Evolutionary conservation across 331 rosid genomes (phyloP).

Genomic region (Quercus phellos): DNA sequence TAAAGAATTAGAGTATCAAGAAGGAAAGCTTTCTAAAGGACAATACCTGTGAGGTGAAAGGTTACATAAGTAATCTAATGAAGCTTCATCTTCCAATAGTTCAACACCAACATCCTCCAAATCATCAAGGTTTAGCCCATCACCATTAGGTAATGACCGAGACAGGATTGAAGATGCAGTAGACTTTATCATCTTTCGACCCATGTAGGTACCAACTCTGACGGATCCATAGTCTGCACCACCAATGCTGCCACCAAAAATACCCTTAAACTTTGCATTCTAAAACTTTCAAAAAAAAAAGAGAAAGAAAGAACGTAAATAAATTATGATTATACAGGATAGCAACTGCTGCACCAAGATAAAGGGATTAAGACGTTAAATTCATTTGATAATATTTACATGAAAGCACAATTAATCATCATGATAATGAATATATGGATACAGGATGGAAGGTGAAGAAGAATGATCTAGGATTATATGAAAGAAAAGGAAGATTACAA

Average conservation of each 20-base stretch:
- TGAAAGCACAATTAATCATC: not conserved
- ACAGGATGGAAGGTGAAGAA: not conserved
- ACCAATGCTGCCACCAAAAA: slow-evolving; percentile 60
- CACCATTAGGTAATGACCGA: slow-evolving; percentile 29
- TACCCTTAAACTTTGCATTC: not conserved
- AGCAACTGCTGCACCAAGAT: not conserved
- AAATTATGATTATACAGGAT: not conserved
- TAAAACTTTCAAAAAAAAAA: not conserved
- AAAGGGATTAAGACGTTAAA: not conserved
- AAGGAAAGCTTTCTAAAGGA: not conserved
- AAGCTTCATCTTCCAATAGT: slow-evolving; percentile 65
- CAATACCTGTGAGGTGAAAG: slow-evolving; percentile 83
- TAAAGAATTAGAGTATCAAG: not conserved
- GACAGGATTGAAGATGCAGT: slow-evolving; percentile 55
- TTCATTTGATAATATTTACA: not conserved
- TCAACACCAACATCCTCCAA: slow-evolving; percentile 59
- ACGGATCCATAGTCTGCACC: slow-evolving; percentile 99
- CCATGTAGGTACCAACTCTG: slow-evolving; percentile 91
- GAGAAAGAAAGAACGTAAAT: not conserved
- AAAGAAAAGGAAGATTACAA: not conserved
- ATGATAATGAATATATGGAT: not conserved
- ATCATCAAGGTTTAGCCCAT: slow-evolving; percentile 57
- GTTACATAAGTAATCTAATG: slow-evolving; percentile 75
- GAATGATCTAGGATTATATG: not conserved
- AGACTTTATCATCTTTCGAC: slow-evolving; percentile 78